Percentiles rank a stretch among this genome's conserved stretches.
Evolutionary conservation across 1,284 basidiomycete genomes (phyloP).

Genomic region (Leccinum fallax): DNA sequence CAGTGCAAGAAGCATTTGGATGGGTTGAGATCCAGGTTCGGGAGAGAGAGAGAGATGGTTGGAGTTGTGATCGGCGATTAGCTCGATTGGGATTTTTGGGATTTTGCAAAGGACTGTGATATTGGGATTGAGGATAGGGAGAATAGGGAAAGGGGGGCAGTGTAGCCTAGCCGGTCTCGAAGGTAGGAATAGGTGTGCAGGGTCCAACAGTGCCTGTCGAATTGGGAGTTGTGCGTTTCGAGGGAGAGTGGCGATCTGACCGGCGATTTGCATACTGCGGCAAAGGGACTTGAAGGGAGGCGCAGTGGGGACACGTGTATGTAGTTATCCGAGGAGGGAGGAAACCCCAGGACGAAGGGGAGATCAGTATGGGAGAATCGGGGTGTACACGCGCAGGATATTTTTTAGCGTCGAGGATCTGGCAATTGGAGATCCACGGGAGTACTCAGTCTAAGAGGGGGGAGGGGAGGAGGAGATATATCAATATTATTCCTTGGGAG

Average conservation of each 20-base stretch:
- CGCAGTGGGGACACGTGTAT: neutral
- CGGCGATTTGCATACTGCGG: neutral
- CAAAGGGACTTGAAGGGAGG: neutral
- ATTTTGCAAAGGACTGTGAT: neutral
- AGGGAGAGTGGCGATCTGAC: slow-evolving; percentile 1
- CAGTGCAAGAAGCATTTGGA: neutral
- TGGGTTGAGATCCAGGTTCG: neutral
- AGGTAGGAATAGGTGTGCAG: neutral
- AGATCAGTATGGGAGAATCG: neutral
- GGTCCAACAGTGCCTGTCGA: neutral
- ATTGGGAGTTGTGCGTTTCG: neutral
- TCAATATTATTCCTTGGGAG: neutral
- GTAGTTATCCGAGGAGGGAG: neutral
- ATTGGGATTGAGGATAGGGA: neutral
- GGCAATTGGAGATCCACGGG: neutral
- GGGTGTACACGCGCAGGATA: neutral
- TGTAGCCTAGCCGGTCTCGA: neutral
- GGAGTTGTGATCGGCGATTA: neutral
- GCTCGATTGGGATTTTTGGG: neutral
- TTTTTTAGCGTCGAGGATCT: neutral
- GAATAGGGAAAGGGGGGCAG: neutral
- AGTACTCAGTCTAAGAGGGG: neutral
- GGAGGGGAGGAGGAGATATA: neutral
- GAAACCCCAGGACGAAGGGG: neutral
- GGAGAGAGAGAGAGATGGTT: neutral